phyloP scores from a whole-genome alignment of 345 rosid genomes.

The Noccaea caerulescens region DNA sequence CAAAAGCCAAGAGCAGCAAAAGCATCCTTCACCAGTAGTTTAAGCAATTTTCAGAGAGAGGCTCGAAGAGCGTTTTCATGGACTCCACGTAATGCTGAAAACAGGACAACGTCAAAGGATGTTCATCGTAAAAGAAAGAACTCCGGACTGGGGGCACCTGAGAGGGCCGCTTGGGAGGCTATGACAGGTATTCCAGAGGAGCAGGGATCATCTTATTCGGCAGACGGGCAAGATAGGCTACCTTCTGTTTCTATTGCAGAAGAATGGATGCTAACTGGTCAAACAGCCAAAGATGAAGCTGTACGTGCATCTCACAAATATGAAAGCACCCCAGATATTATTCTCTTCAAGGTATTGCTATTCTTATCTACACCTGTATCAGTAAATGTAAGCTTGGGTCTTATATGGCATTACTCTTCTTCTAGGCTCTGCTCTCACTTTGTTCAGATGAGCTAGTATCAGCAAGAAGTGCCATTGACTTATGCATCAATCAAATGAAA shows the following conservation, averaged over 20 bases:
- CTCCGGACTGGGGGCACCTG: constrained; percentile 79
- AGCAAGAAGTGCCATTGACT: constrained; percentile 81
- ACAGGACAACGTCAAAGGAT: constrained; percentile 76
- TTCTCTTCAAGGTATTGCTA: constrained; percentile 79
- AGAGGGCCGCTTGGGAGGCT: constrained; percentile 94
- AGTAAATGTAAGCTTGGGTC: background rate
- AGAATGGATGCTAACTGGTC: constrained; percentile 95
- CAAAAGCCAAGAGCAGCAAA: constrained; percentile 62
- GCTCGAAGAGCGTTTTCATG: constrained; percentile 98
- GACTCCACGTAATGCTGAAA: constrained; percentile 87
- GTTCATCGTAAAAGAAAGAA: constrained; percentile 83
- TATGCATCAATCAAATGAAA: constrained; percentile 86
- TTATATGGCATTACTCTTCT: constrained; percentile 40
- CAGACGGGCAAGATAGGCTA: constrained; percentile 84
- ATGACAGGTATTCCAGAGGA: constrained; percentile 96
- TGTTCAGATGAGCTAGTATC: constrained; percentile 86
- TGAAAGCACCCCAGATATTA: constrained; percentile 93
- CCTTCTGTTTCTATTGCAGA: constrained; percentile 88
- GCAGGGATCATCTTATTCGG: constrained; percentile 58
- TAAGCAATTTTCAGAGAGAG: constrained; percentile 90
- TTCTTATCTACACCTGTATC: constrained; percentile 26
- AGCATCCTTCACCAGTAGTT: constrained; percentile 81
- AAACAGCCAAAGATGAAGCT: constrained; percentile 73
- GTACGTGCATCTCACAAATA: constrained; percentile 84
- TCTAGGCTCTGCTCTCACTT: constrained; percentile 88